Evolutionary conservation across 2,329 filamentous ascomycete species (phyloP), one percentile per base, ranked within the genome.

Genomic region (Plenodomus tracheiphilus): DNA sequence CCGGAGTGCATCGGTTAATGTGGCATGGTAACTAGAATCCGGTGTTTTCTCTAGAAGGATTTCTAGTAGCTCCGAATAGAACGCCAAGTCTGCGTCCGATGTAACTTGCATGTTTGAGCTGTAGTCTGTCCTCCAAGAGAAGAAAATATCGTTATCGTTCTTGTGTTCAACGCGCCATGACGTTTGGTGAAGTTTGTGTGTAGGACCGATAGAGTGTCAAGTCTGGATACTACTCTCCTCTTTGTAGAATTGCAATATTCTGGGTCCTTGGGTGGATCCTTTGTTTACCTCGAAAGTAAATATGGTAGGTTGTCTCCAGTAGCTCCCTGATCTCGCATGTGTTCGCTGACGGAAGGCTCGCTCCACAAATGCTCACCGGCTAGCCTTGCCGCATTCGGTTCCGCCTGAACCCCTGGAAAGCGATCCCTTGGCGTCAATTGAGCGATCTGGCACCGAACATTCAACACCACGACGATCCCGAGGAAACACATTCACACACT

Each of bases 391-490:
- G 38, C 44, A 56, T 42, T 47, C 55, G 57, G 56, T 50, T 56
- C 46, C 51, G 43, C 56, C 54, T 59, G 38, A 15, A 47, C 53
- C 48, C 53, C 47, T 56, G 47, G 53, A 47, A 36, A 53, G 49
- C 54, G 56, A 62, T 63, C 53, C 38, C 53, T 59, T 63, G 61
- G 59, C 61, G 49, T 39, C 46, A 61, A 48, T 59, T 55, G 54
- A 53, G 63, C 56, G 54, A 64, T 62, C 59, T 66, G 63, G 57
- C 62, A 61, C 52, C 17, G 47, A 50, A 47, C 56, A 47, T 41
- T 46, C 46, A 52, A 51, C 49, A 58, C 49, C 53, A 51, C 48
- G 37, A 60, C 54, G 37, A 53, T 58, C 43, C 43, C 50, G 25
- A 53, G 44, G 39, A 32, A 15, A 32, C 28, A 43, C 34, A 39